Base-by-base conservation (phyloP, 169 alveolate species). In the Plasmodium blacklocki region DNA sequence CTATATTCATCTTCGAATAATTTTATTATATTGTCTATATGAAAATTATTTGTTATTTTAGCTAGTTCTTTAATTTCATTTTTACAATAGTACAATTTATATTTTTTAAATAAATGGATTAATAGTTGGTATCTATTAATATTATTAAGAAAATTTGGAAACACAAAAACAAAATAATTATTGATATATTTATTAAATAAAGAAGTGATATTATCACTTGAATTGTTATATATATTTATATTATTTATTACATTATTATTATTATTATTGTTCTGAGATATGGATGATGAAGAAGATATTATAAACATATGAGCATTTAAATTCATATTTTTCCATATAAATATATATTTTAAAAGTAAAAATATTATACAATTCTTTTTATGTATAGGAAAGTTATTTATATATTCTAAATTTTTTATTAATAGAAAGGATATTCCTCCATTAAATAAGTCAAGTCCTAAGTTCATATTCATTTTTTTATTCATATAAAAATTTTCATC, bases 241-340 rank as follows among this genome's bases (percentile, higher is more conserved):
- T 52, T 52, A 52, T 11, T 52, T 14, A 12, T 52, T 6, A 3
- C 8, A 60, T 6, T 18, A 60, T 8, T 60, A 18, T 12, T 60
- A 23, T 39, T 60, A 60, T 15, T 60, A 60, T 15, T 60, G 2
- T 59, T 3, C 6, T 4, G 1, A 4, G 8, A 32, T 5, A 5
- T 32, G 2, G 47, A 39, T 15, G 6, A 8, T 18, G 3, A 26
- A 12, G 90, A 15, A 0, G 83, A 9, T 66, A 54, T 18, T 32
- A 62, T 47, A 62, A 80, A 80, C 32, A 60, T 56, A 19, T 80
- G 90, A 12, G 58, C 80, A 80, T 80, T 80, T 39, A 80, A 67
- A 54, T 80, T 80, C 39, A 80, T 43, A n/a, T 80, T 45, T 58
- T 67, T 80, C 90, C 90, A 80, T 26, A 80, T 45, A 71, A 11